A percentile compares a stretch with the other conserved stretches of the same genome.
These are phyloP conservation scores for Dactylis glomerata DNA, from an alignment of 176 grass and related monocot genomes.

Conservation along the genomic window DNA sequence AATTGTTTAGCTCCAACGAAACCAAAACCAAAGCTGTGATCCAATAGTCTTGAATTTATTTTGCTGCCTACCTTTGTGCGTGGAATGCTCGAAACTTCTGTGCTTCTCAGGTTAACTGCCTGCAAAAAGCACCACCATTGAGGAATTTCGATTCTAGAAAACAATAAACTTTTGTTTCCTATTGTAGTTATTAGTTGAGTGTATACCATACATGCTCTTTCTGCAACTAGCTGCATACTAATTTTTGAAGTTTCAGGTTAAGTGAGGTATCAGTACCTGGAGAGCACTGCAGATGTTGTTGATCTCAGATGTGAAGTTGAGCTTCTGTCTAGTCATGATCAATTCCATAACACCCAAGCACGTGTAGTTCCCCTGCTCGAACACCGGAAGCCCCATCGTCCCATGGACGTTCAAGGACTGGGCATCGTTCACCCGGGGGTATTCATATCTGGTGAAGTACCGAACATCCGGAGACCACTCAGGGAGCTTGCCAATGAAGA, in stretches of 20 bases:
- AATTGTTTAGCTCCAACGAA: neutral
- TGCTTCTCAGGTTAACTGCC: conserved; percentile 85
- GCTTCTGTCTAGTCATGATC: conserved; percentile 77
- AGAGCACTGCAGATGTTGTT: conserved; percentile 81
- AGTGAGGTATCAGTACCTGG: conserved; percentile 45
- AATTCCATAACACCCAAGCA: conserved; percentile 94
- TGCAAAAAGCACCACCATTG: conserved; percentile 45
- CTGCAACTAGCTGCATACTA: neutral
- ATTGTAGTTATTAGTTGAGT: neutral
- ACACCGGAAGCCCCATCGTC: conserved; percentile 80
- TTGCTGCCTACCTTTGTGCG: conserved; percentile 45
- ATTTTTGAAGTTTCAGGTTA: conserved; percentile 30
- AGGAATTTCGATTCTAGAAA: neutral
- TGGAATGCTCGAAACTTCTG: conserved; percentile 63
- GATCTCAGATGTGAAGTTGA: conserved; percentile 79
- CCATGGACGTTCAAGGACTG: conserved; percentile 62
- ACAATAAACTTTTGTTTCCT: neutral
- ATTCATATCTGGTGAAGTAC: conserved; percentile 73
- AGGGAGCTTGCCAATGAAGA: conserved; percentile 72
- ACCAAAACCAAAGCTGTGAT: conserved; percentile 21
- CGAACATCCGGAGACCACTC: conserved; percentile 97
- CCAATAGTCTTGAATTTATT: neutral
- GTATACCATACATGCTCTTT: neutral
- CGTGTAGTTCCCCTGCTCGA: conserved; percentile 50
- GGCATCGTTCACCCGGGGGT: conserved; percentile 59